A percentile compares a stretch with the other conserved stretches of the same genome.
Evolutionary conservation across 257 asterid genomes (phyloP).

Genomic region (Agastache rugosa): DNA sequence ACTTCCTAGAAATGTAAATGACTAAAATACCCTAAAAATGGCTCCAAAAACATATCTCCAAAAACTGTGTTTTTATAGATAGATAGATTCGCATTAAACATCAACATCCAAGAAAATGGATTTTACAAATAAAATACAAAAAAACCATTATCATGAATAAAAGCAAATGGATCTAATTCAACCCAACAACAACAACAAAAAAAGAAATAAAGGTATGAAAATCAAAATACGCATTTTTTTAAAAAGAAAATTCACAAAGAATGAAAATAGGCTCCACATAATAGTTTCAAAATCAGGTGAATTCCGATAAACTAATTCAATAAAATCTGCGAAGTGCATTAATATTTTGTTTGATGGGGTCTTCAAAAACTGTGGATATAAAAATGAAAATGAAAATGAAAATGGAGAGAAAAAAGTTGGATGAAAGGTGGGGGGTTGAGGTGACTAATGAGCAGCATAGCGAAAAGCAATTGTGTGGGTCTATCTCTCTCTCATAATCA

Average conservation of each 20-base stretch:
- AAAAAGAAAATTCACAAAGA: background rate
- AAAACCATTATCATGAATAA: no score
- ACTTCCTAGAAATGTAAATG: no score
- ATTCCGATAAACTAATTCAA: background rate
- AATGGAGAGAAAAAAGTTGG: constrained; percentile 28
- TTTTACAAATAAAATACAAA: no score
- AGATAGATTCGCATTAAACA: background rate
- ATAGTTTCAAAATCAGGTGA: no score
- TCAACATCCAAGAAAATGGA: background rate
- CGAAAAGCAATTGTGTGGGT: constrained; percentile 31
- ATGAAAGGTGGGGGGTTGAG: background rate
- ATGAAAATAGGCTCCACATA: background rate
- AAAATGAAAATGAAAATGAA: background rate
- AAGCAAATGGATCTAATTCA: no score
- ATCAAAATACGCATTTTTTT: no score
- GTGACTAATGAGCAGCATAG: constrained; percentile 21
- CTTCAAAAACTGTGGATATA: constrained; percentile 6
- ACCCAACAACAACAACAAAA: no score
- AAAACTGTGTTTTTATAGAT: no score
- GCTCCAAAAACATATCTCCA: no score
- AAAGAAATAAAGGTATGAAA: background rate
- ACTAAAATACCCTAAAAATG: no score
- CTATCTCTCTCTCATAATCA: background rate
- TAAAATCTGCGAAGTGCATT: constrained; percentile 13
- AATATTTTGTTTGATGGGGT: constrained; percentile 10